Base-by-base conservation (phyloP, 805 yeast genomes). In the Candida ovalis region DNA sequence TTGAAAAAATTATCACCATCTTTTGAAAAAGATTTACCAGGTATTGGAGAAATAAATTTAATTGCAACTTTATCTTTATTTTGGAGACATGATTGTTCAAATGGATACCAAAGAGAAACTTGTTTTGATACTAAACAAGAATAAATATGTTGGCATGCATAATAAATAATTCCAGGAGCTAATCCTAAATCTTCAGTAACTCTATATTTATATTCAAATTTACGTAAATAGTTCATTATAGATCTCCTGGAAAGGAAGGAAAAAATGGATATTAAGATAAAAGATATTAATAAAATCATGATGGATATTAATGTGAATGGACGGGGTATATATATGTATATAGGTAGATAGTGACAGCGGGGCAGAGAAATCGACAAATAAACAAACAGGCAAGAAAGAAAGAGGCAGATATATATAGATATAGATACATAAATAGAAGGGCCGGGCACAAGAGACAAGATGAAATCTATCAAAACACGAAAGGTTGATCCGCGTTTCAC, bases 91-190 rank as follows among this genome's bases (percentile, higher is more conserved):
- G 76, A 66, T 24, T 67, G 54, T 55, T 86, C 95, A 55, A 89
- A 80, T 17, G 68, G 54, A 62, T 87, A 84, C 90, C 94, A 89
- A 57, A 77, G 76, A 56, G 83, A 82, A 45, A 83, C 79, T 46
- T 64, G 69, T 36, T 73, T 73, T 23, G 72, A 58, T 36, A 60
- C 59, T 13, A 63, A 57, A 43, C 56, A 50, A 22, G 61, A 61
- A 54, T 66, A 66, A 9, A 70, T 63, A 54, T 74, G 82, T 2
- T 73, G 73, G 12, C 72, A 48, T 3, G 75, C 75, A 28, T 65
- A 61, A 28, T 65, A 59, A 13, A 76, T 48, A 27, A 75, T 73
- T 41, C 70, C 73, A 17, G 77, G 77, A 10, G 72, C 68, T 25
- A 84, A 66, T 43, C 74, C 65, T 40, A 78, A 56, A 63, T 86